Conservation (phyloP, 2,329 filamentous ascomycete species). For the Aspergillus texensis region DNA sequence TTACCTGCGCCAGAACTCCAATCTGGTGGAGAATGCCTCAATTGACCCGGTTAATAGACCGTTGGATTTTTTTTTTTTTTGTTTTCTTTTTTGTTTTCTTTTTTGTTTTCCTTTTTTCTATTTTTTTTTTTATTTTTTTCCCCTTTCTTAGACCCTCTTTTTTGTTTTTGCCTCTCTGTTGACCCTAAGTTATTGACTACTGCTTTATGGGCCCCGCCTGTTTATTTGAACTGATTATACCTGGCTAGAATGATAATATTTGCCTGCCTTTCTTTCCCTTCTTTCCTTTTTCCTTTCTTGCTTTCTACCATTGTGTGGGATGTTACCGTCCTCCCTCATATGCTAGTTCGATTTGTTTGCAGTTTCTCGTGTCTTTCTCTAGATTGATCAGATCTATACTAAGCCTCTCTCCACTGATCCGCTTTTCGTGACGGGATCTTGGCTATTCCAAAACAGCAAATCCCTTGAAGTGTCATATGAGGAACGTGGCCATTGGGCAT, state of each 20-base stretch:
- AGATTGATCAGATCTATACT: constrained; percentile 12
- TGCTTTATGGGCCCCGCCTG: constrained; percentile 34
- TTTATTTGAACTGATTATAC: constrained; percentile 34
- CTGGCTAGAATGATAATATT: constrained; percentile 24
- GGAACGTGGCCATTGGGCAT: constrained; percentile 29
- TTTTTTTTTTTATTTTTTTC: constrained; percentile 14
- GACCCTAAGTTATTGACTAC: constrained; percentile 14
- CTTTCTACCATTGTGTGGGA: constrained; percentile 16
- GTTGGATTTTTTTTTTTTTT: constrained; percentile 15
- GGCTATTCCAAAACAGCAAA: constrained; percentile 16
- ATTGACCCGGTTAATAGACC: constrained; percentile 21
- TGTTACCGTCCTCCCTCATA: constrained; percentile 16
- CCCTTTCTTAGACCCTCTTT: constrained; percentile 10
- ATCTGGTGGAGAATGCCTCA: constrained; percentile 20
- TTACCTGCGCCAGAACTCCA: constrained; percentile 14
- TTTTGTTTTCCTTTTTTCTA: constrained; percentile 8
- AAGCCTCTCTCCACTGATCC: constrained; percentile 10
- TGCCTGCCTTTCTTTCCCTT: constrained; percentile 8
- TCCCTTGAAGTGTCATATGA: constrained; percentile 16
- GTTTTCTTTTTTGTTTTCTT: constrained; percentile 11
- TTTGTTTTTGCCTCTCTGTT: constrained; percentile 10
- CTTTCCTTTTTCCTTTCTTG: constrained; percentile 19
- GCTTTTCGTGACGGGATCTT: constrained; percentile 3
- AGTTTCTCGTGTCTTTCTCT: constrained; percentile 11
- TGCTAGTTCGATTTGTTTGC: constrained; percentile 18